Percentiles rank a stretch among this genome's conserved stretches.
Conservation (phyloP, 2,329 filamentous ascomycete genomes). For the Trichoderma citrinoviride region DNA sequence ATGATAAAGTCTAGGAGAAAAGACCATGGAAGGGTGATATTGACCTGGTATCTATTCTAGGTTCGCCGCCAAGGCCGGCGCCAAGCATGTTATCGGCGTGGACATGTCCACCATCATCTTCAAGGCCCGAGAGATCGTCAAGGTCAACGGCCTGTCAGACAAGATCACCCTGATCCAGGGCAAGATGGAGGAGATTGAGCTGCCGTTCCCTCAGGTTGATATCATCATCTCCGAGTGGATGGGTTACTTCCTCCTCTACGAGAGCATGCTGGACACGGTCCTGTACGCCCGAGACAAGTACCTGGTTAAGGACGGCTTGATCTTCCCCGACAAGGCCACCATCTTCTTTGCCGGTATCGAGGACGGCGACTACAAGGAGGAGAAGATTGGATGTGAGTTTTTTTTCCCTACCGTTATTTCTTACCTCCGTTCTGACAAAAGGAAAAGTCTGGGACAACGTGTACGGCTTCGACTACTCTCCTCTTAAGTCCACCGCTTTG, state of each 20-base stretch:
- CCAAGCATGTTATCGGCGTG: conserved; percentile 97
- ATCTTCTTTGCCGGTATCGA: conserved; percentile 97
- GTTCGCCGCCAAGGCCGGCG: conserved; percentile 95
- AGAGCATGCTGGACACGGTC: conserved; percentile 98
- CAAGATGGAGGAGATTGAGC: conserved; percentile 98
- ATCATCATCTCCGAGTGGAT: conserved; percentile 99
- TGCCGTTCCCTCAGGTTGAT: conserved; percentile 93
- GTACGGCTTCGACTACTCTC: conserved; percentile 95
- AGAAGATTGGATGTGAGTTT: conserved; percentile 95
- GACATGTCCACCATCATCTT: conserved; percentile 99
- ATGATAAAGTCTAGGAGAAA: background rate
- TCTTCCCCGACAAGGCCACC: conserved; percentile 98
- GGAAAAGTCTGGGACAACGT: conserved; percentile 96
- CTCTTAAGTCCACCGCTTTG: conserved; percentile 88
- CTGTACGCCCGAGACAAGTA: conserved; percentile 94
- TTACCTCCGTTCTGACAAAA: background rate
- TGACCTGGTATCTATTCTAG: conserved; percentile 45
- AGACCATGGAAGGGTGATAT: background rate
- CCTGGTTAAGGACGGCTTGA: conserved; percentile 79
- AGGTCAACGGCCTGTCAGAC: conserved; percentile 83
- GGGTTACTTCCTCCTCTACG: conserved; percentile 98
- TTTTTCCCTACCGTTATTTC: background rate
- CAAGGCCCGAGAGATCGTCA: conserved; percentile 95
- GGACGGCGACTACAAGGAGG: conserved; percentile 98
- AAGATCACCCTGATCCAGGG: conserved; percentile 98